Percentiles rank a stretch among this genome's conserved stretches.
These are phyloP conservation scores for Ogataea salicorniae DNA, from an alignment of 805 yeast species.

Conservation along the genomic window DNA sequence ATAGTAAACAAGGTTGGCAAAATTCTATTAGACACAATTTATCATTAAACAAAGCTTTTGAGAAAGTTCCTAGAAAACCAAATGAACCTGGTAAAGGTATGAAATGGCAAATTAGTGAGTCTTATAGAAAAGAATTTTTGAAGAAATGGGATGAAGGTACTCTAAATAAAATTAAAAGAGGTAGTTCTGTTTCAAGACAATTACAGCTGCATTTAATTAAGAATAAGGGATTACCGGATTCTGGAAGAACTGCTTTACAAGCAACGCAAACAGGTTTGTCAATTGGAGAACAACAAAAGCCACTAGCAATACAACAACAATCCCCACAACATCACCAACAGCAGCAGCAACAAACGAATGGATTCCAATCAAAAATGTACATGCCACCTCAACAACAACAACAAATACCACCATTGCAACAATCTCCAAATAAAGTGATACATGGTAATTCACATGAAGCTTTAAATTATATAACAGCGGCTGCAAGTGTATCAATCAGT, in stretches of 20 bases:
- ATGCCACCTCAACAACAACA: slow-evolving; percentile 18
- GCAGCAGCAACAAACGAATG: slow-evolving; percentile 13
- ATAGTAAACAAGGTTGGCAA: slow-evolving; percentile 96
- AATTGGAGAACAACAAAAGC: neutral
- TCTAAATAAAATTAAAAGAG: slow-evolving; percentile 68
- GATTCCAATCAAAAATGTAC: slow-evolving; percentile 11
- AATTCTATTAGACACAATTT: slow-evolving; percentile 94
- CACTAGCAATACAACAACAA: slow-evolving; percentile 4
- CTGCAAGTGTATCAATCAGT: slow-evolving; percentile 20
- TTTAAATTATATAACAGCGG: slow-evolving; percentile 24
- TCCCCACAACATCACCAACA: slow-evolving; percentile 15
- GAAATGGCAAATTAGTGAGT: slow-evolving; percentile 95
- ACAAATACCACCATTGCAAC: slow-evolving; percentile 1
- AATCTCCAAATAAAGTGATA: slow-evolving; percentile 2
- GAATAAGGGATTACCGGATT: slow-evolving; percentile 48
- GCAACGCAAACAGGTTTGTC: slow-evolving; percentile 2
- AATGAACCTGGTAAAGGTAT: slow-evolving; percentile 98
- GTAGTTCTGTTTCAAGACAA: slow-evolving; percentile 76
- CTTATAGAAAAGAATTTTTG: slow-evolving; percentile 78
- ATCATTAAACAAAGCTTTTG: slow-evolving; percentile 93
- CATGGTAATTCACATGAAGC: slow-evolving; percentile 23
- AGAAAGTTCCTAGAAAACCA: slow-evolving; percentile 91
- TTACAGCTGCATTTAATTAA: slow-evolving; percentile 68
- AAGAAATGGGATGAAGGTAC: slow-evolving; percentile 75
- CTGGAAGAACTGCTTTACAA: slow-evolving; percentile 27